Base-by-base conservation (phyloP, 179 eudicot species). In the Beta lomatogona region DNA sequence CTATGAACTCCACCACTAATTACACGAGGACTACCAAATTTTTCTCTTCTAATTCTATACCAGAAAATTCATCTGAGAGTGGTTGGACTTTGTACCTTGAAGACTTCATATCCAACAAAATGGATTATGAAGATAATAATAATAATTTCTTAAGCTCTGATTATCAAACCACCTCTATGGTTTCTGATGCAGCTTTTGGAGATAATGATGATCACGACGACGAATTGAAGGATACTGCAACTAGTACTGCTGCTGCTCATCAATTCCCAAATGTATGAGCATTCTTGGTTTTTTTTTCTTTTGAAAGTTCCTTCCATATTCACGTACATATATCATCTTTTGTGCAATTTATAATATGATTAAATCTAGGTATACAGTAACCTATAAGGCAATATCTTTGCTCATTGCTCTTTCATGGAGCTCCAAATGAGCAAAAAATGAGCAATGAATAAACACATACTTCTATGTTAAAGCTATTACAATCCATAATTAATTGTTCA, bases 11-110 rank as follows among this genome's bases (percentile, higher is more conserved):
- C 58, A 85, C 85, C 68, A 48, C 52, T 48, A 85, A 85, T 69
- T 52, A 54, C 71, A 60, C 6, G 82, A 48, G 6, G 82, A 48
- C 9, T 48, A 60, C 21, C 60, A 85, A 82, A 53, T 22, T 44
- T 28, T 8, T 46, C n/a, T 65, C 66, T 73, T 69, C 63, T 69
- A 58, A 46, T 48, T 48, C 52, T 48, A 31, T 14, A 61, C 58
- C 22, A 64, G 9, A 8, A 58, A 25, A 45, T 73, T 69, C 76
- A 19, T 63, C 82, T 59, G 88, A 85, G 66, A 85, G 88, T 50
- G 77, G 88, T 0, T 85, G 88, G 88, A 85, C 81, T 70, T 76
- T 44, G 16, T 85, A 85, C 75, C 69, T 82, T 41, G 74, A 85
- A 9, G 86, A 80, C 53, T 79, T 80, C 68, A 28, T 46, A 15